Evolutionary conservation across 345 rosid genomes (phyloP).

Genomic region (Dipteronia dyeriana): DNA sequence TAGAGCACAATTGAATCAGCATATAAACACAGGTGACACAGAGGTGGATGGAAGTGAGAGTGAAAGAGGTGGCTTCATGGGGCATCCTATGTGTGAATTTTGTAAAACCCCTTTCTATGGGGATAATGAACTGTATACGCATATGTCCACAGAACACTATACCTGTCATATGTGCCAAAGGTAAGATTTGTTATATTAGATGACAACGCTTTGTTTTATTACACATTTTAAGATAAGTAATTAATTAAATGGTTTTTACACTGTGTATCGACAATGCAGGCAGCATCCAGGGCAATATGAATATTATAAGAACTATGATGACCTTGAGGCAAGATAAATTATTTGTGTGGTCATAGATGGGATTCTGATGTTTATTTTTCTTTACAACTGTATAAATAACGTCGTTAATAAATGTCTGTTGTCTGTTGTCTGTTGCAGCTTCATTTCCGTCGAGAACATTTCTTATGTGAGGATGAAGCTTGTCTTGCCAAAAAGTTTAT

Average conservation of each 20-base stretch:
- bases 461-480: conserved; percentile 89
- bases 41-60: conserved; percentile 96
- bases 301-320: conserved; percentile 87
- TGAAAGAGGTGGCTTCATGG: conserved; percentile 94
- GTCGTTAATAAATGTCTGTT: conserved; percentile 2
- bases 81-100: conserved; percentile 95
- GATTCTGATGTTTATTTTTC: background rate
- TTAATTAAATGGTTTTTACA: background rate
- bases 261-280: conserved; percentile 45
- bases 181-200: conserved; percentile 31
- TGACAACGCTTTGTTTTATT: background rate
- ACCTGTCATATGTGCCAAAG: conserved; percentile 96
- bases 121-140: conserved; percentile 85
- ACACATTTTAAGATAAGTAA: background rate
- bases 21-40: conserved; percentile 82
- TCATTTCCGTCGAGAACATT: conserved; percentile 88
- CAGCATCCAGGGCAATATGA: conserved; percentile 87
- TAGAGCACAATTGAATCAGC: conserved; percentile 82
- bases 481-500: conserved; percentile 90
- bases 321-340: conserved; percentile 65
- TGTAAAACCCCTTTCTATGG: conserved; percentile 88
- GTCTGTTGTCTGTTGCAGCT: conserved; percentile 49
- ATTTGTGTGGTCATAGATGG: background rate
- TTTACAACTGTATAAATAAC: background rate
- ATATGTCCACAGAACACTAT: conserved; percentile 91